phyloP scores from a whole-genome alignment of 164 flowering plant species.

The Vitis amurensis region DNA sequence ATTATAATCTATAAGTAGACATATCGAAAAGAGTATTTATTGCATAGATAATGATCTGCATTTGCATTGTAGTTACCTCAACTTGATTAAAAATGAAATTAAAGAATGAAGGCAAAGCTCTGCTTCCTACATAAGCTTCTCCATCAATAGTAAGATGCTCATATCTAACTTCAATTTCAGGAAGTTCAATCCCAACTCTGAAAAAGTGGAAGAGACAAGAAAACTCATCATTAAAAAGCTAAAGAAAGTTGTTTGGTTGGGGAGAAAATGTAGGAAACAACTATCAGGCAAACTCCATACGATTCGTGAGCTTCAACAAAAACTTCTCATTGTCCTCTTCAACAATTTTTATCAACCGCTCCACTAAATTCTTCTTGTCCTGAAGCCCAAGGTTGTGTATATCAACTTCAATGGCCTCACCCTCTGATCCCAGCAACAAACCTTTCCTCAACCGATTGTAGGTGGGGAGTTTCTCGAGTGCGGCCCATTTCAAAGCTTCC shows the following conservation, averaged over 20 bases:
- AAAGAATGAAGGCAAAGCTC: constrained; percentile 38
- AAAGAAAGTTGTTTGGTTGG: no score
- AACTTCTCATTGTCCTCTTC: constrained; percentile 82
- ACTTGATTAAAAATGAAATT: constrained; percentile 27
- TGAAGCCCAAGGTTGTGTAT: constrained; percentile 46
- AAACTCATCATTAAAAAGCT: no score
- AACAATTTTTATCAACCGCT: constrained; percentile 53
- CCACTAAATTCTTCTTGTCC: constrained; percentile 52
- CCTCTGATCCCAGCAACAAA: constrained; percentile 22
- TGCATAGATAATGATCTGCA: not conserved
- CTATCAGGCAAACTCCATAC: constrained; percentile 26
- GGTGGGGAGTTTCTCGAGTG: constrained; percentile 22
- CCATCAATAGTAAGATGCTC: constrained; percentile 39
- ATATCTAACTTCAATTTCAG: constrained; percentile 36
- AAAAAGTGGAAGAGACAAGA: not conserved
- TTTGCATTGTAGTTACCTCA: constrained; percentile 23
- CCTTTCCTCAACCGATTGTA: constrained; percentile 45
- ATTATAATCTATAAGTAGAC: not conserved
- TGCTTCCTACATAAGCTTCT: constrained; percentile 38
- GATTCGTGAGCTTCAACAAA: constrained; percentile 59
- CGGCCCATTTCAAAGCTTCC: constrained; percentile 69
- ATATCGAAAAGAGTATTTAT: not conserved
- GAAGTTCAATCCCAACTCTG: constrained; percentile 44
- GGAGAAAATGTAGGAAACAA: no score
- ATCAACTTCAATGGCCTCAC: constrained; percentile 48